Conservation (phyloP, 306 rosid genomes). For the Gastrolobium bilobum region DNA sequence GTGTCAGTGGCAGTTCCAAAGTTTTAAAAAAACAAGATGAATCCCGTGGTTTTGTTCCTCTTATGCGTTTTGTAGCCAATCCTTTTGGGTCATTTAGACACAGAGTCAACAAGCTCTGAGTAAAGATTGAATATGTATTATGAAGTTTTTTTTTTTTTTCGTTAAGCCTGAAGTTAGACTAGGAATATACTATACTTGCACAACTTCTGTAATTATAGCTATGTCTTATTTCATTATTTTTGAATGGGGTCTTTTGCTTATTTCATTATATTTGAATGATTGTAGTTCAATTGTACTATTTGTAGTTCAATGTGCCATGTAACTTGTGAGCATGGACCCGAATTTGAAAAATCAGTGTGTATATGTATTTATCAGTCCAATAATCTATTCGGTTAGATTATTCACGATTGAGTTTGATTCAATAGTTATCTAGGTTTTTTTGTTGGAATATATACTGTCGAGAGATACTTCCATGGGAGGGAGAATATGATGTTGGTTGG, state of each 20-base stretch:
- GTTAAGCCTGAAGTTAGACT: neutral
- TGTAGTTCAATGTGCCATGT: no score
- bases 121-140: neutral
- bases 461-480: no score
- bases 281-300: no score
- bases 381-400: no score
- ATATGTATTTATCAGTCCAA: no score
- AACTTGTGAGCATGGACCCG: no score
- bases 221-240: neutral
- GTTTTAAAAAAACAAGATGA: conserved; percentile 15
- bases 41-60: neutral
- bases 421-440: no score
- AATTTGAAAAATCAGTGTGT: no score
- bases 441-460: no score
- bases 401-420: no score
- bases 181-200: neutral
- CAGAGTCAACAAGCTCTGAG: neutral
- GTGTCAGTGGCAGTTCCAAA: neutral
- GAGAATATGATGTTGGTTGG: no score
- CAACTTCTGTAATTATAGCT: neutral
- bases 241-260: neutral
- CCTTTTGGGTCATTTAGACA: neutral
- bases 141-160: neutral
- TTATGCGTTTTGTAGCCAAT: neutral
- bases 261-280: no score